A percentile compares a stretch with the other conserved stretches of the same genome.
Evolutionary conservation across 768 basidiomycete species (phyloP).

Genomic region (Trametes cinnabarina): DNA sequence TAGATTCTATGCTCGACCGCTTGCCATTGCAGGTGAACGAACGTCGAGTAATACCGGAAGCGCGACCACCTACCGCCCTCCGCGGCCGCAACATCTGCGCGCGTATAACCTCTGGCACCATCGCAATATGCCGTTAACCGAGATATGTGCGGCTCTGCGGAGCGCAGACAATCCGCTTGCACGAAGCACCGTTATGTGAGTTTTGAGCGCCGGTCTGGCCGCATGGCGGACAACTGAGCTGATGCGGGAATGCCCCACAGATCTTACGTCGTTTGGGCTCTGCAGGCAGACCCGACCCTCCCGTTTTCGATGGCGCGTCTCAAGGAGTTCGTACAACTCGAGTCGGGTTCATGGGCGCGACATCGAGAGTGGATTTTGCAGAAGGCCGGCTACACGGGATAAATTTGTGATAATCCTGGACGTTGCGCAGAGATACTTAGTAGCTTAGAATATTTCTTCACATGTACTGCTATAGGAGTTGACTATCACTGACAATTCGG

Average conservation of each 20-base stretch:
- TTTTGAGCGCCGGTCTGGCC: background rate
- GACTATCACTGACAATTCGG: too few species aligned
- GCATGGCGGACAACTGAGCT: background rate
- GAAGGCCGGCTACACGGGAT: conserved; percentile 12
- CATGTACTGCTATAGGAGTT: too few species aligned
- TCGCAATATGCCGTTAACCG: conserved; percentile 33
- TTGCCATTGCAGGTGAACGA: too few species aligned
- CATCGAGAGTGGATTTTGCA: conserved; percentile 39
- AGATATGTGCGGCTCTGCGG: conserved; percentile 40
- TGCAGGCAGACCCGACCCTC: conserved; percentile 39
- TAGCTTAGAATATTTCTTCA: too few species aligned
- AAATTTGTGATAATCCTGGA: background rate
- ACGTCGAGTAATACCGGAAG: too few species aligned
- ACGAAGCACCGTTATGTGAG: conserved; percentile 48
- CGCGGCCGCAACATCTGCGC: conserved; percentile 35
- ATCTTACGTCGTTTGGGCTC: conserved; percentile 42
- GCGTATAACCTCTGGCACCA: conserved; percentile 48
- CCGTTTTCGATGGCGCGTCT: conserved; percentile 37
- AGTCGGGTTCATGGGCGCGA: conserved; percentile 41
- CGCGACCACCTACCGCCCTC: too few species aligned
- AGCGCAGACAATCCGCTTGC: conserved; percentile 41
- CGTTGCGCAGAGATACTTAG: too few species aligned
- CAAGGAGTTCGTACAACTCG: conserved; percentile 37
- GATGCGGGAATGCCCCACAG: conserved; percentile 30
- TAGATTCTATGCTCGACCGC: background rate